A percentile compares a stretch with the other conserved stretches of the same genome.
Evolutionary conservation across 306 rosid genomes (phyloP).

Genomic region (Prunus persica): DNA sequence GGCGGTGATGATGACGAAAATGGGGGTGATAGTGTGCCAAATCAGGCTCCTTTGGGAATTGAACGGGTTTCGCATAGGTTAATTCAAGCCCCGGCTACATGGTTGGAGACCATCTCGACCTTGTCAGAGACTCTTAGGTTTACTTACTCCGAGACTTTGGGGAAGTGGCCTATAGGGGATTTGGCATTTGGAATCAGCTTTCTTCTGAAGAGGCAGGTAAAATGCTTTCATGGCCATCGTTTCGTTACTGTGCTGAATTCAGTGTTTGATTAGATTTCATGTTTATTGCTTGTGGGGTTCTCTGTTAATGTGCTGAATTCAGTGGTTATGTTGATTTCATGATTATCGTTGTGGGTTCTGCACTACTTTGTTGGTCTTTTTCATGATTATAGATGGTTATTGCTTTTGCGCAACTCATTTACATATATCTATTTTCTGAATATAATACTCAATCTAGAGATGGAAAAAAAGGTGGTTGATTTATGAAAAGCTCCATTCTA

Average conservation of each 20-base stretch:
- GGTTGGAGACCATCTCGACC: constrained; percentile 90
- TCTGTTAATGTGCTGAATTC: background rate
- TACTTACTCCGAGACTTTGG: constrained; percentile 94
- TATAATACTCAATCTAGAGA: background rate
- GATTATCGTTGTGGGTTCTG: background rate
- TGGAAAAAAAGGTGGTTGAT: background rate
- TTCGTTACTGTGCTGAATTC: background rate
- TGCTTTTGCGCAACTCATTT: no score
- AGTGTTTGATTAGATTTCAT: background rate
- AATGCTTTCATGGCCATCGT: background rate
- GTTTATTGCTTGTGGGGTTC: background rate
- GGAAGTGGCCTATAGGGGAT: constrained; percentile 97
- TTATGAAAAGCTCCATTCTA: no score
- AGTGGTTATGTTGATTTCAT: background rate
- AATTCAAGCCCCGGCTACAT: constrained; percentile 88
- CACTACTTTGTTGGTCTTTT: background rate
- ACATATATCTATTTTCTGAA: background rate
- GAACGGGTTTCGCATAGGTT: constrained; percentile 74
- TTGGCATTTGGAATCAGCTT: constrained; percentile 92
- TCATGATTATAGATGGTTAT: background rate
- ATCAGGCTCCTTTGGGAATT: constrained; percentile 41
- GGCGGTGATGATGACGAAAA: constrained; percentile 47
- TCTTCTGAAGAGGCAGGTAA: constrained; percentile 91
- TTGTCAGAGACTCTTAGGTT: constrained; percentile 88
- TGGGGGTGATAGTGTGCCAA: constrained; percentile 23